Percentiles rank a stretch among this genome's conserved stretches.
These are phyloP conservation scores for Amylostereum areolatum DNA, from an alignment of 1,284 basidiomycete species.

Conservation along the genomic window DNA sequence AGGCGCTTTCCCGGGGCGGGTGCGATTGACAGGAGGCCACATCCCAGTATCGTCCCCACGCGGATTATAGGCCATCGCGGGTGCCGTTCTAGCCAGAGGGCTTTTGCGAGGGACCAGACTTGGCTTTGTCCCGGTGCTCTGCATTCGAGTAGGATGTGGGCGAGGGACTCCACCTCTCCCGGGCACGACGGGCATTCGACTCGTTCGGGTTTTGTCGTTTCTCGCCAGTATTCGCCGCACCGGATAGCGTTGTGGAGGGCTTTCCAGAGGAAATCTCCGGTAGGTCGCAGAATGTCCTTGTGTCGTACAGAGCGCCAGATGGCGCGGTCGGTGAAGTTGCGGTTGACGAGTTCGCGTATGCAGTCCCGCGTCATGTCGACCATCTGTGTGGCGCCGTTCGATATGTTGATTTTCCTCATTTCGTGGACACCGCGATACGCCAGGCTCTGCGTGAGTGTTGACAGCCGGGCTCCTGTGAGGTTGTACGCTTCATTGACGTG, in stretches of 20 bases:
- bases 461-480: conserved; percentile 19
- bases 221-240: conserved; percentile 7
- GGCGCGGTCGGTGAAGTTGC: neutral
- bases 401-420: no score
- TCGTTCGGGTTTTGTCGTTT: conserved; percentile 2
- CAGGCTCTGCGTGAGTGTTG: conserved; percentile 18
- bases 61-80: neutral
- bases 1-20: no score
- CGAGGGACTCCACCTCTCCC: conserved; percentile 6
- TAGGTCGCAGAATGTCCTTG: neutral
- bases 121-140: neutral
- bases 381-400: no score
- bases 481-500: conserved; percentile 4
- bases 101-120: conserved; percentile 12
- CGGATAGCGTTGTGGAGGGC: neutral
- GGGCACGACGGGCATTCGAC: conserved; percentile 9
- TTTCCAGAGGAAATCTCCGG: neutral
- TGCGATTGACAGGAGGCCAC: neutral
- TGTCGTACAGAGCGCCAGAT: conserved; percentile 9
- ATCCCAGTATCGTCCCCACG: conserved; percentile 9
- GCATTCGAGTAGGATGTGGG: conserved; percentile 14
- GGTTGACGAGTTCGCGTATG: no score
- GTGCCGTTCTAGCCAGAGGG: conserved; percentile 12
- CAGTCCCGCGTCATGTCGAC: neutral
- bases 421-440: conserved; percentile 19